phyloP scores from a whole-genome alignment of 228 moss, liverwort and hornwort genomes.

The Sphagnum fallax region DNA sequence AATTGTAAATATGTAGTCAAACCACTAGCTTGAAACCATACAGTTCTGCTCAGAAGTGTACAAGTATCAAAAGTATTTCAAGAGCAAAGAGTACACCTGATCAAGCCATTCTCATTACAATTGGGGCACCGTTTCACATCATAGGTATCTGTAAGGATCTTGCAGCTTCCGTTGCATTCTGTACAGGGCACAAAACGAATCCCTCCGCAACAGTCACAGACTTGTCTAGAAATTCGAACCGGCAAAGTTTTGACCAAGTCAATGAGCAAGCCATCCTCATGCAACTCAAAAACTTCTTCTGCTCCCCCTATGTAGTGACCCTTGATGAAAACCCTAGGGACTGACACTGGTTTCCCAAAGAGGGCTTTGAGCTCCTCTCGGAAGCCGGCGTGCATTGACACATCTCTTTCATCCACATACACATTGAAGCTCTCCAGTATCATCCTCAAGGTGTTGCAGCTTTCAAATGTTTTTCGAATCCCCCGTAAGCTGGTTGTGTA shows the following conservation, averaged over 20 bases:
- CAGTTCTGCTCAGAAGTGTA: too few species aligned
- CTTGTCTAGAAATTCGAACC: constrained; percentile 11
- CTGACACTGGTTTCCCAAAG: constrained; percentile 17
- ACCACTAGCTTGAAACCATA: too few species aligned
- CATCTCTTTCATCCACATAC: constrained; percentile 40
- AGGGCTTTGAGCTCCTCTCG: constrained; percentile 33
- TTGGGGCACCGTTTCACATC: constrained; percentile 35
- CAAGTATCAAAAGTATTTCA: constrained; percentile 7
- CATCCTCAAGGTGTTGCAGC: constrained; percentile 31
- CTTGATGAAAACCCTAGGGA: constrained; percentile 46
- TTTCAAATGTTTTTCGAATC: constrained; percentile 32
- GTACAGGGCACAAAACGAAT: constrained; percentile 62
- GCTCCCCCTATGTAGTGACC: constrained; percentile 39
- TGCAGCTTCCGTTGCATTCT: constrained; percentile 62
- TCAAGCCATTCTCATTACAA: constrained; percentile 72
- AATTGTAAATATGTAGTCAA: too few species aligned
- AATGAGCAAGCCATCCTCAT: constrained; percentile 24
- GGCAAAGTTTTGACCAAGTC: constrained; percentile 16
- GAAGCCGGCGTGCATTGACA: constrained; percentile 38
- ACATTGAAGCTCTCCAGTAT: constrained; percentile 28
- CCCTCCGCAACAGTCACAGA: constrained; percentile 64
- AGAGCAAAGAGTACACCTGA: constrained; percentile 61
- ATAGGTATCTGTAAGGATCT: constrained; percentile 37
- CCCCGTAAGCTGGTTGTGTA: constrained; percentile 47
- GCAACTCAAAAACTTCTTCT: constrained; percentile 34